phyloP scores from a whole-genome alignment of 352 stramenopile genomes.

The Thalassiosira sp. region DNA sequence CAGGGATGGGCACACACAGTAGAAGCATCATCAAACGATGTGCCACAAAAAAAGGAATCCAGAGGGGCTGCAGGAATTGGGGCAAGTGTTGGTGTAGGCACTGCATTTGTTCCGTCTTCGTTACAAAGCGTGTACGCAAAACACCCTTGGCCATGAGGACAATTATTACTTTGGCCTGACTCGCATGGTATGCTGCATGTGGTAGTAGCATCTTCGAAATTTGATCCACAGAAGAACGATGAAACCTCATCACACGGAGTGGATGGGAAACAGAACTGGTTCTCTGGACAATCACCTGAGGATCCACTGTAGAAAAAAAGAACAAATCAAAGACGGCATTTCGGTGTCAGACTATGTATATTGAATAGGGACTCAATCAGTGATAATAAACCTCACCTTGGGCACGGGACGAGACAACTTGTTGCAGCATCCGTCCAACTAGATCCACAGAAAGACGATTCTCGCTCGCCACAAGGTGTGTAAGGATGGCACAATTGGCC shows the following conservation, averaged over 20 bases:
- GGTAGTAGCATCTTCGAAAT: slow-evolving; percentile 52
- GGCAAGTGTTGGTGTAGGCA: slow-evolving; percentile 45
- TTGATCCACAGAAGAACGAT: slow-evolving; percentile 55
- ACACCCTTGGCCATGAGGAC: slow-evolving; percentile 46
- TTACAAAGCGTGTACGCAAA: slow-evolving; percentile 66
- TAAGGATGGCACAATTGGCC: slow-evolving; percentile 49
- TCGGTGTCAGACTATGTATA: too few relatives aligned
- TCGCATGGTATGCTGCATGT: slow-evolving; percentile 40
- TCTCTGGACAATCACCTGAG: slow-evolving; percentile 39
- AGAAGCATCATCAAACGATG: slow-evolving; percentile 50
- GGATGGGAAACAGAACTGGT: slow-evolving; percentile 54
- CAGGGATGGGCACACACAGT: slow-evolving; percentile 31
- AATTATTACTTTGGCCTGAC: slow-evolving; percentile 44
- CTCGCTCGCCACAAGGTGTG: slow-evolving; percentile 46
- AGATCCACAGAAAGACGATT: slow-evolving; percentile 57
- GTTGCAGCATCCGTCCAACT: slow-evolving; percentile 63
- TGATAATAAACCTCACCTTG: slow-evolving; percentile 15
- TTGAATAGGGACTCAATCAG: background rate
- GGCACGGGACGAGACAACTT: slow-evolving; percentile 49
- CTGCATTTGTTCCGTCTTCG: slow-evolving; percentile 44
- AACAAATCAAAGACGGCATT: background rate
- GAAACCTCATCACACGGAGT: slow-evolving; percentile 56
- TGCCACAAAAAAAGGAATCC: slow-evolving; percentile 56
- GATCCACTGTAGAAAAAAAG: slow-evolving; percentile 21
- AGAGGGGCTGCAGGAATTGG: slow-evolving; percentile 37